These are phyloP conservation scores for Claviceps fusiformis DNA, from an alignment of 2,329 filamentous ascomycete genomes.

Conservation along the genomic window DNA sequence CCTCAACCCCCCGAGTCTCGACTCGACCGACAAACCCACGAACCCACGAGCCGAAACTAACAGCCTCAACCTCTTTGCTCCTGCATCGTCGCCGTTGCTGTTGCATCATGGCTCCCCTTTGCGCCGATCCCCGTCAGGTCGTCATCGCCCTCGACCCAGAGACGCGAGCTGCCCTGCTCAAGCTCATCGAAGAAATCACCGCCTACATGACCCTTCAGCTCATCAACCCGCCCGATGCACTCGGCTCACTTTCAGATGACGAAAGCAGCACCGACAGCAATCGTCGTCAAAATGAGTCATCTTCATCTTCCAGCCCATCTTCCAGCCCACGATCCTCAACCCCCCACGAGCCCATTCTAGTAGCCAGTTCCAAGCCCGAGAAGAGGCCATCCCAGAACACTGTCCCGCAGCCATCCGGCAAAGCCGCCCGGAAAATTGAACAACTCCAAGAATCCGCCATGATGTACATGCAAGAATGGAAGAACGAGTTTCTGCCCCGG, in stretches of 20 bases:
- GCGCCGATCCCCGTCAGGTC: conserved; percentile 39
- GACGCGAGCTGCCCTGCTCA: conserved; percentile 36
- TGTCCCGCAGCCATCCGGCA: conserved; percentile 4
- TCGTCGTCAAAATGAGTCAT: background rate
- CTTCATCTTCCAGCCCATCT: conserved; percentile 6
- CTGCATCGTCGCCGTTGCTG: background rate
- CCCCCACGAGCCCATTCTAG: background rate
- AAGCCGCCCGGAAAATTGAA: conserved; percentile 14
- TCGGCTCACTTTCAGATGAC: conserved; percentile 16
- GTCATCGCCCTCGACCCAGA: conserved; percentile 40
- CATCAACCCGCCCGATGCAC: conserved; percentile 22
- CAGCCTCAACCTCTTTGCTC: background rate
- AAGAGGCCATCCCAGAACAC: conserved; percentile 2
- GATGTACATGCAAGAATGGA: conserved; percentile 65
- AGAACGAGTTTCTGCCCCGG: conserved; percentile 52
- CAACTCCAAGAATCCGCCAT: conserved; percentile 41
- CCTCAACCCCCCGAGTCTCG: background rate
- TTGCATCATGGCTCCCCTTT: conserved; percentile 37
- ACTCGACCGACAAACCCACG: background rate
- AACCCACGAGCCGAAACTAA: background rate
- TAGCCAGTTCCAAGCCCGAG: conserved; percentile 1
- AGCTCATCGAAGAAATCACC: conserved; percentile 37
- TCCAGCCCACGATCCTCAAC: background rate
- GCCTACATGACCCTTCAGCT: conserved; percentile 40
- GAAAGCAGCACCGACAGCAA: background rate